Evolutionary conservation across 495 filamentous ascomycete genomes (phyloP).

Genomic region (Chaetomidium leptoderma): DNA sequence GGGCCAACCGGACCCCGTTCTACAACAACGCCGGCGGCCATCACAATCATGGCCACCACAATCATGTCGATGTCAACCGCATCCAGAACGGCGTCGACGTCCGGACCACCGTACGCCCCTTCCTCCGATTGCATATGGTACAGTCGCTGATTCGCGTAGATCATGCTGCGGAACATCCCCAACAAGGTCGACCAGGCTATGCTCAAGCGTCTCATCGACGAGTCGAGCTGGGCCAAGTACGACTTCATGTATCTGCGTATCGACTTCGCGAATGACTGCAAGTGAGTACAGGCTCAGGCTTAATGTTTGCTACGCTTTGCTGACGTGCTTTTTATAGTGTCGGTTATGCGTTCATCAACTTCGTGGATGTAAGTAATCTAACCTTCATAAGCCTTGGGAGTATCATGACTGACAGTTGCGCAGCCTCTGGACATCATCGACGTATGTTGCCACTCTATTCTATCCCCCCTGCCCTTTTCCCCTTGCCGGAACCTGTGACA

Average conservation of each 20-base stretch:
- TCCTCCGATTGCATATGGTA: not conserved
- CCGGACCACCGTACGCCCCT: conserved; percentile 61
- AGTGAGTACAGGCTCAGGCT: conserved; percentile 51
- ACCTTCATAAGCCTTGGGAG: not conserved
- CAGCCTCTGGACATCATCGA: conserved; percentile 70
- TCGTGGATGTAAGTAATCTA: conserved; percentile 62
- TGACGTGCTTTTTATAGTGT: conserved; percentile 57
- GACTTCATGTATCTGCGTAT: conserved; percentile 96
- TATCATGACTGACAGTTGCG: conserved; percentile 28
- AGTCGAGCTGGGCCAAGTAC: conserved; percentile 72
- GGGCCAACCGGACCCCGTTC: conserved; percentile 38
- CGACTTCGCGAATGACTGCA: conserved; percentile 85
- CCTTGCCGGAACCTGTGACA: conserved; percentile 16
- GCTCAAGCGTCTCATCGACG: conserved; percentile 74
- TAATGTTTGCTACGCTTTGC: not conserved
- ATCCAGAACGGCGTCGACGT: conserved; percentile 66
- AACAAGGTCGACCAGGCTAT: conserved; percentile 81
- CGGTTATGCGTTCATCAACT: conserved; percentile 97
- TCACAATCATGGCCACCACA: conserved; percentile 64
- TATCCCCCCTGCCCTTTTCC: not conserved
- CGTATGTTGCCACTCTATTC: conserved; percentile 41
- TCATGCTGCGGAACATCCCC: conserved; percentile 96
- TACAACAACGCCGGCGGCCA: conserved; percentile 45
- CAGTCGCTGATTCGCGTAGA: conserved; percentile 45
- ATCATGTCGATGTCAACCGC: conserved; percentile 60